Evolutionary conservation across 2,329 filamentous ascomycete species (phyloP).

Genomic region (Paracoccidioides brasiliensis): DNA sequence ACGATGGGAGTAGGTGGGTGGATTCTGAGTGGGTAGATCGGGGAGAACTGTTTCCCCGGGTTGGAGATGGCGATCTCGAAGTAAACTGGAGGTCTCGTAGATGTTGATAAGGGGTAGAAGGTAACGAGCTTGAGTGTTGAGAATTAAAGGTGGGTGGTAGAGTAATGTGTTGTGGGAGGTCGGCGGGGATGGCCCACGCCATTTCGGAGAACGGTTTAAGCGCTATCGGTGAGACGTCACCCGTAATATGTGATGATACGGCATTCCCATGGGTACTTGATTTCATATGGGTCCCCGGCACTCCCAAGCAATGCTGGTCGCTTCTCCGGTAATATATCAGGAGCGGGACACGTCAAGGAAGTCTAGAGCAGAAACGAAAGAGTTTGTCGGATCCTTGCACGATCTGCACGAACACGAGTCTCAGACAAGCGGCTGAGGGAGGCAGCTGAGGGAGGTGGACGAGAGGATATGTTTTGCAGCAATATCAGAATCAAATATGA

Average conservation of each 20-base stretch:
- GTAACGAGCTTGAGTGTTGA: constrained; percentile 76
- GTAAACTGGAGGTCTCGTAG: constrained; percentile 68
- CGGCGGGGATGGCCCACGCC: constrained; percentile 27
- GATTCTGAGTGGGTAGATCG: constrained; percentile 84
- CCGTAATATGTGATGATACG: constrained; percentile 24
- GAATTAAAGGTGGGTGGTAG: constrained; percentile 40
- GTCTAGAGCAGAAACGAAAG: not conserved
- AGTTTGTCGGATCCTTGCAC: not conserved
- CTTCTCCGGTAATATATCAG: not conserved
- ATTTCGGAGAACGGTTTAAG: constrained; percentile 28
- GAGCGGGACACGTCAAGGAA: not conserved
- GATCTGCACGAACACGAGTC: not conserved
- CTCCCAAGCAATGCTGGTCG: constrained; percentile 19
- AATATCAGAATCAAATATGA: not conserved
- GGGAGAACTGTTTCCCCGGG: constrained; percentile 65
- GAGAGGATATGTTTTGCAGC: not conserved
- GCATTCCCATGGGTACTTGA: constrained; percentile 32
- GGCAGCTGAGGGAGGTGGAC: not conserved
- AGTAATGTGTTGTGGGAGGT: constrained; percentile 22
- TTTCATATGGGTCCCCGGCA: constrained; percentile 29
- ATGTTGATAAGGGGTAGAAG: constrained; percentile 84
- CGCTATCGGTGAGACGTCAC: constrained; percentile 32
- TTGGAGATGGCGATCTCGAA: constrained; percentile 71
- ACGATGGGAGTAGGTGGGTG: constrained; percentile 56
- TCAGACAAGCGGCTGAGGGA: not conserved